phyloP scores from a whole-genome alignment of 2,329 filamentous ascomycete genomes.

The Akanthomyces muscarius region DNA sequence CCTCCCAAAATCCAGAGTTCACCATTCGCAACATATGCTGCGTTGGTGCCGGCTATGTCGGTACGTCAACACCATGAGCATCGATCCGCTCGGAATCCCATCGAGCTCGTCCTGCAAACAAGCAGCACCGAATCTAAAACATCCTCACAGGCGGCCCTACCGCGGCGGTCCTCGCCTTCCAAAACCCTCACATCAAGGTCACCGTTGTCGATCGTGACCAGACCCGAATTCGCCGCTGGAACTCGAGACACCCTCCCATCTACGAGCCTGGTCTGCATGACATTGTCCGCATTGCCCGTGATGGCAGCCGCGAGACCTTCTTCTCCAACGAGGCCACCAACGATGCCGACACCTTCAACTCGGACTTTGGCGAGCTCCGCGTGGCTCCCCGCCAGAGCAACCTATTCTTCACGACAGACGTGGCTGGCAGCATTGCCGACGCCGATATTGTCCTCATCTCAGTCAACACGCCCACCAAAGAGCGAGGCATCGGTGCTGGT shows the following conservation, averaged over 20 bases:
- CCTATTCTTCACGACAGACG: conserved; percentile 68
- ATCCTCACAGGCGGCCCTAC: conserved; percentile 61
- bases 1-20: conserved; percentile 26
- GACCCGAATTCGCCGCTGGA: conserved; percentile 66
- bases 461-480: conserved; percentile 78
- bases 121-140: neutral
- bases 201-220: conserved; percentile 71
- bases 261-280: conserved; percentile 69
- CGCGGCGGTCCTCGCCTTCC: conserved; percentile 67
- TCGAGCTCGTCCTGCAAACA: neutral
- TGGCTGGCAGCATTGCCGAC: conserved; percentile 56
- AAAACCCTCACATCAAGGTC: conserved; percentile 67
- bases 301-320: conserved; percentile 46
- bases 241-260: conserved; percentile 68
- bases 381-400: conserved; percentile 54
- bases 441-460: conserved; percentile 72
- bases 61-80: conserved; percentile 41
- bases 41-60: conserved; percentile 72
- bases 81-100: neutral
- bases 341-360: conserved; percentile 29
- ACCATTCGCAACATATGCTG: conserved; percentile 62
- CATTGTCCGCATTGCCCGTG: conserved; percentile 61
- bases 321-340: conserved; percentile 36
- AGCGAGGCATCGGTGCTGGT: conserved; percentile 63
- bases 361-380: conserved; percentile 29